Base-by-base conservation (phyloP, 805 yeast genomes). In the Lipomyces sp. region DNA sequence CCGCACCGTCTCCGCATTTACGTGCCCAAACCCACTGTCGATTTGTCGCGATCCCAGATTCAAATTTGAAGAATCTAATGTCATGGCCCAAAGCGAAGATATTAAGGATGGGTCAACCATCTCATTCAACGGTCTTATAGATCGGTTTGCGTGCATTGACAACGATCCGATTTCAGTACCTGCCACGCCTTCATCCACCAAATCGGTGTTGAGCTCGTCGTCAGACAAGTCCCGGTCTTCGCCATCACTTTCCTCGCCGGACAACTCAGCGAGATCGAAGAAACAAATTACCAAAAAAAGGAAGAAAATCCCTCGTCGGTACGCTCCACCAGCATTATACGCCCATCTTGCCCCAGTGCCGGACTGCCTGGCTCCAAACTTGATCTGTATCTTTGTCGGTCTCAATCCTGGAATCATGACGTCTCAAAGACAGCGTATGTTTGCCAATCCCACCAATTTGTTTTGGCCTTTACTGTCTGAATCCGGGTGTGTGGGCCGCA, bases 331-430 rank as follows among this genome's bases (percentile, higher is more conserved):
- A 4, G 30, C 64, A 10, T 42, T 18, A n/a, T 72, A 72, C 53
- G 55, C 72, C 11, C 74, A 72, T 48, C 66, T 72, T 4, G 29
- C 57, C 1, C 66, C 70, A 15, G 68, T 72, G 24, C 61, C 59
- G 10, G 74, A 71, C 62, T 50, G 63, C 29, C 55, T 73, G 11
- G 71, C 53, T 7, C 74, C 76, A 0, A 75, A 74, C 4, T 72
- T 84, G 32, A 70, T 71, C 4, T 73, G 88, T 0, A 80, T 89
- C 2, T 89, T 89, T 71, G 80, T 89, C 2, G 95, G 95, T 0
- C 88, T 82, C 78, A 89, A 89, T 72, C 95, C 95, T 0, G 90
- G 93, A 2, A 75, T 86, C 3, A 82, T 81, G 71, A 87, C 92
- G 0, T 84, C 90, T 0, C 71, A 77, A 24, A 75, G 77, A 7